Percentiles rank a stretch among this genome's conserved stretches.
phyloP scores from a whole-genome alignment of 331 rosid genomes.

The Prunus yedoensis region DNA sequence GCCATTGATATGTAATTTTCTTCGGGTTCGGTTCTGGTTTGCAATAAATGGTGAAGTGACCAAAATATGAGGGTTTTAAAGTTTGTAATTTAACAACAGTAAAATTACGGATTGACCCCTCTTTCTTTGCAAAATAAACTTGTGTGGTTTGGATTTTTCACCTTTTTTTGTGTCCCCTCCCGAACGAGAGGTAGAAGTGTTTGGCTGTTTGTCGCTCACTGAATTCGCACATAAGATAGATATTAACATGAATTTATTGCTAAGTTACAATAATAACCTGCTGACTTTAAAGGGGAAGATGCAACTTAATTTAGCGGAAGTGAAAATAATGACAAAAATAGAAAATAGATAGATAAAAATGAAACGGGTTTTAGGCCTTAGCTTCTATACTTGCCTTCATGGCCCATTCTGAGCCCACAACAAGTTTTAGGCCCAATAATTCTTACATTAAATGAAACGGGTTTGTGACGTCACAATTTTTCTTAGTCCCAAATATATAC shows the following conservation, averaged over 20 bases:
- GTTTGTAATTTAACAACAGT: background rate
- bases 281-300: no score
- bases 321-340: no score
- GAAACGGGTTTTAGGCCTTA: no score
- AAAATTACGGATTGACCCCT: background rate
- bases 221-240: background rate
- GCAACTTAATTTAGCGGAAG: no score
- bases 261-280: no score
- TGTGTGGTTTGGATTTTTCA: background rate
- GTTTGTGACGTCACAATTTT: no score
- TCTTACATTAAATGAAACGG: no score
- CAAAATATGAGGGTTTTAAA: background rate
- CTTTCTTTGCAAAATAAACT: background rate
- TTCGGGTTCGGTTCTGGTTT: background rate
- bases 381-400: no score
- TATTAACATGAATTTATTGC: no score
- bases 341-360: no score
- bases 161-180: no score
- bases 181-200: background rate
- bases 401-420: background rate
- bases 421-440: background rate
- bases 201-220: background rate
- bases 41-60: background rate
- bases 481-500: no score
- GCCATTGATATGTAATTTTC: conserved; percentile 41